A percentile compares a stretch with the other conserved stretches of the same genome.
Conservation (phyloP, 2,329 filamentous ascomycete species). For the Colletotrichum scovillei region DNA sequence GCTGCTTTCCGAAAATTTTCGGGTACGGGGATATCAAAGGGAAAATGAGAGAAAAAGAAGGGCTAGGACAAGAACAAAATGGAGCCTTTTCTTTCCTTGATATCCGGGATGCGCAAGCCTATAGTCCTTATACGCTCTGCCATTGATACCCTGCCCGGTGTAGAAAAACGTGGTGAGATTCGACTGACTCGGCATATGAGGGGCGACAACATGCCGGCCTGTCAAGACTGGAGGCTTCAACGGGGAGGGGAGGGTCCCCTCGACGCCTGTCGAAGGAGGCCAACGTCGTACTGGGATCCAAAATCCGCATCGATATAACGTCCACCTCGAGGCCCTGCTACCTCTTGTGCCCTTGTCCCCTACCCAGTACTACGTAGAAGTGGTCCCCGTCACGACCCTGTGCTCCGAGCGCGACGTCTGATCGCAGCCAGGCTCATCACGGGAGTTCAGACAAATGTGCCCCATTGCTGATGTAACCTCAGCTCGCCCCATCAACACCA, state of each 20-base stretch:
- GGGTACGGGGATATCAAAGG: not conserved
- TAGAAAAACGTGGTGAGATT: slow-evolving; percentile 12
- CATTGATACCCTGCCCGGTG: not conserved
- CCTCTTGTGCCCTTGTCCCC: slow-evolving; percentile 15
- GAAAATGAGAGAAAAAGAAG: not conserved
- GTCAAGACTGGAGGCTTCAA: slow-evolving; percentile 1
- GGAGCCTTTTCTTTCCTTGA: not conserved
- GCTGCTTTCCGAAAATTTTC: not conserved
- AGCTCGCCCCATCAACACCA: not conserved
- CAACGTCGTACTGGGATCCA: slow-evolving; percentile 12
- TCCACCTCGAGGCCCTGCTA: not conserved
- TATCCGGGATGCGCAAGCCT: not conserved
- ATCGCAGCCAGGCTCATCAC: slow-evolving; percentile 10
- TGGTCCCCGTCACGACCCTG: slow-evolving; percentile 21
- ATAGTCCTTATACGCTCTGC: slow-evolving; percentile 24
- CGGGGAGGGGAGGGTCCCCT: not conserved
- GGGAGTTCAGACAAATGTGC: slow-evolving; percentile 5
- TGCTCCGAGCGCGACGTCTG: slow-evolving; percentile 14
- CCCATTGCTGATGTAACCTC: not conserved
- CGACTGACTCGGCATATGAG: slow-evolving; percentile 7
- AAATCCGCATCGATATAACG: slow-evolving; percentile 15
- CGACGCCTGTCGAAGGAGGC: not conserved
- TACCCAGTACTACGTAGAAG: slow-evolving; percentile 2
- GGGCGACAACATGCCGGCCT: not conserved
- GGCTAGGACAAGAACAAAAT: not conserved